Evolutionary conservation across 441 rosid species (phyloP), one percentile per base, ranked within the genome.

Genomic region (Erysimum cheiri): DNA sequence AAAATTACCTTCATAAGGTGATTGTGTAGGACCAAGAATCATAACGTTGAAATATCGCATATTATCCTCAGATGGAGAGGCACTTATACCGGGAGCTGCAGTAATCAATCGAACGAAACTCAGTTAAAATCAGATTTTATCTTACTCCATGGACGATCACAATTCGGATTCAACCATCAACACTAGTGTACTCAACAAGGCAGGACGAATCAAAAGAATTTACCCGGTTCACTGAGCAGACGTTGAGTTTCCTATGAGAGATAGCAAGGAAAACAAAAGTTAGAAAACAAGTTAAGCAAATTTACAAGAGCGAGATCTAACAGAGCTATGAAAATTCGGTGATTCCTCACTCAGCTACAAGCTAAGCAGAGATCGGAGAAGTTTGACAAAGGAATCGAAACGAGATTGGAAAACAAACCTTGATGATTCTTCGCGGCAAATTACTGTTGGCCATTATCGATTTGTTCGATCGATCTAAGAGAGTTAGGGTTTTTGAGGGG

Each of bases 11-110:
- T 94, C 99, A 71, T 92, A 94, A 6, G 99, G 99, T 12, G 99
- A 94, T 71, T 94, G 99, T 2, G 99, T 35, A 14, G 99, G 99
- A 44, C 99, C 99, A 70, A 92, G 99, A 77, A 94, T 85, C 99
- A 94, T 94, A 60, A 92, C 98, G 65, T 94, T 94, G 70, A 94
- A 94, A 70, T 92, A 90, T 1, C 98, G 83, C 98, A 95, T 92
- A 74, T 95, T 92, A 43, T 95, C 99, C 81, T 95, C 98, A 0
- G 97, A 92, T 13, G 98, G 99, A 3, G 98, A 94, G 28, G 99
- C 98, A 72, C 99, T 94, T 26, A 94, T 94, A 60, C 97, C 96
- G 0, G 97, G 99, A 11, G 98, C 97, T 95, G 83, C 43, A 77
- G 6, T 49, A 59, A 70, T 57, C 52, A 15, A 56, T 47, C 13